Conservation (phyloP, 2,329 filamentous ascomycete species). For the Fusarium sp. region DNA sequence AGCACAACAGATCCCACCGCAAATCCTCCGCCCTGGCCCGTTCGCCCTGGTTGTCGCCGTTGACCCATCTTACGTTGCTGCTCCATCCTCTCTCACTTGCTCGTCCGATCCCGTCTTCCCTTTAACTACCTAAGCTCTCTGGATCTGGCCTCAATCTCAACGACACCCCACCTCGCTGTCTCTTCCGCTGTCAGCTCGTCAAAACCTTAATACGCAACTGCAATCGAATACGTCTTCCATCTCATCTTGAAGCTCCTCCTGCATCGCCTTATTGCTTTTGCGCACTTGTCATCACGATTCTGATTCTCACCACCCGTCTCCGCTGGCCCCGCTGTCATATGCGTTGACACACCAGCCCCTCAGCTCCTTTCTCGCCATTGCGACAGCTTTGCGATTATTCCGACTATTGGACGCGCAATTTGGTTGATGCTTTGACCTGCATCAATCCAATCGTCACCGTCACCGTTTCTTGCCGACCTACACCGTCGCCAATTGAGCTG, state of each 20-base stretch:
- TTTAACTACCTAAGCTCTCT: constrained; percentile 18
- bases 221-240: constrained; percentile 13
- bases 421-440: constrained; percentile 17
- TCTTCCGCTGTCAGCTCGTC: constrained; percentile 17
- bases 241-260: constrained; percentile 4
- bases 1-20: constrained; percentile 28
- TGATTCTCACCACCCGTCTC: constrained; percentile 11
- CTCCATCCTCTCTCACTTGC: constrained; percentile 18
- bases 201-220: constrained; percentile 16
- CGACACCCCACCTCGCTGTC: constrained; percentile 41
- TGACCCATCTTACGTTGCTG: constrained; percentile 33
- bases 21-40: constrained; percentile 29
- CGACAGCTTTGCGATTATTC: constrained; percentile 33
- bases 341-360: constrained; percentile 37
- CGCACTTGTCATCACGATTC: constrained; percentile 22
- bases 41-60: constrained; percentile 20
- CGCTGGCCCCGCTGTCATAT: constrained; percentile 34
- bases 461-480: constrained; percentile 2
- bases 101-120: constrained; percentile 18
- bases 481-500: constrained; percentile 36
- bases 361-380: constrained; percentile 27
- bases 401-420: constrained; percentile 22
- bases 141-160: constrained; percentile 39
- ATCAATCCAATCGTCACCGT: constrained; percentile 2
- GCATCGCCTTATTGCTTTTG: constrained; percentile 21